phyloP scores from a whole-genome alignment of 2,329 filamentous ascomycete species.

The Pestalotiopsis fici region DNA sequence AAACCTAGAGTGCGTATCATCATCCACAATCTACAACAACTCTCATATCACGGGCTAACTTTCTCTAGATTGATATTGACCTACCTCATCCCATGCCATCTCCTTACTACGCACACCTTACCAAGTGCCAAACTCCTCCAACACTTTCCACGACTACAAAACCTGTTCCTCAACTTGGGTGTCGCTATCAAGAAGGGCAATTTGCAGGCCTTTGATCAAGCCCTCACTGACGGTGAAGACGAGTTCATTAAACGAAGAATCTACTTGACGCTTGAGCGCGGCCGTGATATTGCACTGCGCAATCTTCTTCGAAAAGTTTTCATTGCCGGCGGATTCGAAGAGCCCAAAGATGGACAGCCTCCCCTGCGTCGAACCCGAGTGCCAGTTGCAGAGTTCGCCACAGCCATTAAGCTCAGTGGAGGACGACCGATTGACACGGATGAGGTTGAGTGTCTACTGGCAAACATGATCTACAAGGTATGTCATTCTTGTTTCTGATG shows the following conservation, averaged over 20 bases:
- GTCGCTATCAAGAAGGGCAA: slow-evolving; percentile 81
- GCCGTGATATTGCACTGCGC: slow-evolving; percentile 86
- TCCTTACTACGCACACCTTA: slow-evolving; percentile 84
- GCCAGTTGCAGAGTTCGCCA: slow-evolving; percentile 79
- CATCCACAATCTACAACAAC: background rate
- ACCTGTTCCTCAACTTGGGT: slow-evolving; percentile 77
- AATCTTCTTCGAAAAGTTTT: slow-evolving; percentile 94
- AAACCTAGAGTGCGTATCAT: slow-evolving; percentile 73
- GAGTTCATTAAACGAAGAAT: slow-evolving; percentile 92
- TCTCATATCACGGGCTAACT: slow-evolving; percentile 21
- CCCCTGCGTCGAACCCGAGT: slow-evolving; percentile 74
- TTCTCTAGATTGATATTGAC: slow-evolving; percentile 76
- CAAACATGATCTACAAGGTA: slow-evolving; percentile 99
- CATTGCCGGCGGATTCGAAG: slow-evolving; percentile 78
- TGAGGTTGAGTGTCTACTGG: slow-evolving; percentile 92
- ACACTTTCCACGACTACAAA: slow-evolving; percentile 74
- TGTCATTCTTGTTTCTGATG: slow-evolving; percentile 15
- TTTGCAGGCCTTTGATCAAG: slow-evolving; percentile 79
- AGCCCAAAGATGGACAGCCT: slow-evolving; percentile 67
- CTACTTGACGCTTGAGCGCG: slow-evolving; percentile 90
- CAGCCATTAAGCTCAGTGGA: slow-evolving; percentile 76
- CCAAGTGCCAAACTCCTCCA: slow-evolving; percentile 72
- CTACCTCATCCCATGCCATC: slow-evolving; percentile 90
- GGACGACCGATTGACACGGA: slow-evolving; percentile 75
- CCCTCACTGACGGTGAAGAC: slow-evolving; percentile 80